phyloP scores from a whole-genome alignment of 2,329 filamentous ascomycete genomes.

The Pseudofabraea citricarpa region DNA sequence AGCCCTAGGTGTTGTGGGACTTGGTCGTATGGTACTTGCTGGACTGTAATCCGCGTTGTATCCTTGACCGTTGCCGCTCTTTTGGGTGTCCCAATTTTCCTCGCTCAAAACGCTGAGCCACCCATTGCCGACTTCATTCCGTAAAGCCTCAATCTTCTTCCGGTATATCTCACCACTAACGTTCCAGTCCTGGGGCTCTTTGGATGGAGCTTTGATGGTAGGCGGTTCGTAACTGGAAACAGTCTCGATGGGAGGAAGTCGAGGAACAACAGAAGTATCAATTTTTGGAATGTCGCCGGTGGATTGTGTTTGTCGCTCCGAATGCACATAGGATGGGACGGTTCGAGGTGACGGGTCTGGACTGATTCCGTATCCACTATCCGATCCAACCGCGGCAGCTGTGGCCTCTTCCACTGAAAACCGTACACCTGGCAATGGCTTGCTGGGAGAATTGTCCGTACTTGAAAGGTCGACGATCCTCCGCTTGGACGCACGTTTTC shows the following conservation, averaged over 20 bases:
- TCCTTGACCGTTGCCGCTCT: conserved; percentile 15
- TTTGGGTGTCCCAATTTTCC: conserved; percentile 54
- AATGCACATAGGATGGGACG: conserved; percentile 22
- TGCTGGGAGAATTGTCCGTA: conserved; percentile 24
- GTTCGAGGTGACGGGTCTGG: conserved; percentile 25
- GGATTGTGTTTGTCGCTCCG: conserved; percentile 20
- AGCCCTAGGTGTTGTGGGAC: conserved; percentile 22
- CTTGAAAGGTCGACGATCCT: conserved; percentile 62
- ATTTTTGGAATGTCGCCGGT: conserved; percentile 22
- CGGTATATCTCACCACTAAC: conserved; percentile 73
- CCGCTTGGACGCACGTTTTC: conserved; percentile 54
- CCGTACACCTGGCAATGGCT: conserved; percentile 13
- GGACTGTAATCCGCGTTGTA: conserved; percentile 25
- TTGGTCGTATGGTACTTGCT: conserved; percentile 22
- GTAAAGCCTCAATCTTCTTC: conserved; percentile 80
- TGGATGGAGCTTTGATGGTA: conserved; percentile 15
- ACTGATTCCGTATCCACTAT: conserved; percentile 25
- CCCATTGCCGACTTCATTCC: conserved; percentile 78
- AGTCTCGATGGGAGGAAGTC: conserved; percentile 22
- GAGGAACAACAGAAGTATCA: conserved; percentile 22
- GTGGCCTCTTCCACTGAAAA: conserved; percentile 18
- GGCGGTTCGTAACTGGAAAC: conserved; percentile 16
- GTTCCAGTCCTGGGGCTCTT: conserved; percentile 52
- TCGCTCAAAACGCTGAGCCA: conserved; percentile 87
- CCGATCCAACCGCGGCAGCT: conserved; percentile 10